Evolutionary conservation across 331 rosid genomes (phyloP).

Genomic region (Malus hybrid): DNA sequence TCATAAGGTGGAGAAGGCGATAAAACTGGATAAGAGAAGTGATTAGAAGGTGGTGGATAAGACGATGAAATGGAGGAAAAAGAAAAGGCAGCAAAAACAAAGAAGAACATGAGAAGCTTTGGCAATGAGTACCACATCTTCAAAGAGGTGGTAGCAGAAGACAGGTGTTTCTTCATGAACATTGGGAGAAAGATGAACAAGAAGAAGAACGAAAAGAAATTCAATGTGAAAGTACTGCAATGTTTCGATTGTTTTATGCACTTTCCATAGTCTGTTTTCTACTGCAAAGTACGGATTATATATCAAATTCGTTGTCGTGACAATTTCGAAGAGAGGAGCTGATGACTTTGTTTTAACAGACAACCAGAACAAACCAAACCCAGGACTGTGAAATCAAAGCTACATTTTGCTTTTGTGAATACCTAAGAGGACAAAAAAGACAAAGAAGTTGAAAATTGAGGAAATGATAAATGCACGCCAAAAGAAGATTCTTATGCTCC

Average conservation of each 20-base stretch:
- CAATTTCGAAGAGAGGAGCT: not conserved
- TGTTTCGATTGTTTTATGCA: not conserved
- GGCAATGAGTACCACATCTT: not conserved
- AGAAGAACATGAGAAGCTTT: constrained; percentile 3
- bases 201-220: not conserved
- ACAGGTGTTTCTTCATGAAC: not conserved
- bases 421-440: not conserved
- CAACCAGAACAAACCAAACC: not conserved
- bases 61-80: constrained; percentile 11
- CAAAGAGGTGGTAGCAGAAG: not conserved
- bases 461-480: not conserved
- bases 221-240: not conserved
- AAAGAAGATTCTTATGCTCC: not conserved
- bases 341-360: not conserved
- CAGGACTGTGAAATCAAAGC: not conserved
- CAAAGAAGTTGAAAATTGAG: not conserved
- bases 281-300: not conserved
- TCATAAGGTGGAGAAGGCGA: not conserved
- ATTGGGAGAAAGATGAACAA: not conserved
- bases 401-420: not conserved
- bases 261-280: not conserved
- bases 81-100: constrained; percentile 2
- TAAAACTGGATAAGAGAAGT: constrained; percentile 10
- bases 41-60: not conserved
- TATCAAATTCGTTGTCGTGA: not conserved